Conservation (phyloP, 305 asterid genomes). For the Solanum hybrid region DNA sequence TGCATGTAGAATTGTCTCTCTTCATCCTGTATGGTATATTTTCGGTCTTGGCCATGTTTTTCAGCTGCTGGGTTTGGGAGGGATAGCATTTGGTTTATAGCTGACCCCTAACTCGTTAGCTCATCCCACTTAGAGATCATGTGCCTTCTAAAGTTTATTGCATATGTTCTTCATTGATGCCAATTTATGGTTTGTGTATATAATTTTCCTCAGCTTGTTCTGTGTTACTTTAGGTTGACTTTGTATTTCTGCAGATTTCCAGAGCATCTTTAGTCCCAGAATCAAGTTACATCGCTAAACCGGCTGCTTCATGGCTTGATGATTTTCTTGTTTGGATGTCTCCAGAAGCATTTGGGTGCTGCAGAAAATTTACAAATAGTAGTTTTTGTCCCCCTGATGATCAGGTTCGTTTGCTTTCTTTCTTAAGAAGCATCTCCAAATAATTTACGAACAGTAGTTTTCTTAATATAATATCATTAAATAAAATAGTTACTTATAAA, state of each 20-base stretch:
- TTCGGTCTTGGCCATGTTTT: neutral
- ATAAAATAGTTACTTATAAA: neutral
- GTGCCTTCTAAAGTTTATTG: neutral
- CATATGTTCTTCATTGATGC: neutral
- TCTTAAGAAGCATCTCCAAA: neutral
- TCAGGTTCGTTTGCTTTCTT: slow-evolving; percentile 43
- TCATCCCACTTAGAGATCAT: neutral
- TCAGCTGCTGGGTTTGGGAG: neutral
- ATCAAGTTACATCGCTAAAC: slow-evolving; percentile 93
- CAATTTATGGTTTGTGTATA: neutral
- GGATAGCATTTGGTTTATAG: neutral
- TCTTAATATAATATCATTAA: neutral
- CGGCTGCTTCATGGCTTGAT: slow-evolving; percentile 99
- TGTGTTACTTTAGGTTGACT: neutral
- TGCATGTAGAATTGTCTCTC: neutral
- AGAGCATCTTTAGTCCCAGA: slow-evolving; percentile 82
- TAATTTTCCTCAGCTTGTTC: neutral
- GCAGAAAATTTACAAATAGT: slow-evolving; percentile 82
- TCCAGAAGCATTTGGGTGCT: slow-evolving; percentile 98
- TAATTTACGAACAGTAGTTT: neutral
- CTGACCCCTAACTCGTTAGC: neutral
- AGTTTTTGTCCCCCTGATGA: slow-evolving; percentile 93
- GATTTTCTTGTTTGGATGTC: slow-evolving; percentile 97
- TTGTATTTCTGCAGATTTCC: slow-evolving; percentile 55
- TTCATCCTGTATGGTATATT: neutral